Percentiles rank a stretch among this genome's conserved stretches.
These are phyloP conservation scores for Murraya paniculata DNA, from an alignment of 345 rosid species.

Conservation along the genomic window DNA sequence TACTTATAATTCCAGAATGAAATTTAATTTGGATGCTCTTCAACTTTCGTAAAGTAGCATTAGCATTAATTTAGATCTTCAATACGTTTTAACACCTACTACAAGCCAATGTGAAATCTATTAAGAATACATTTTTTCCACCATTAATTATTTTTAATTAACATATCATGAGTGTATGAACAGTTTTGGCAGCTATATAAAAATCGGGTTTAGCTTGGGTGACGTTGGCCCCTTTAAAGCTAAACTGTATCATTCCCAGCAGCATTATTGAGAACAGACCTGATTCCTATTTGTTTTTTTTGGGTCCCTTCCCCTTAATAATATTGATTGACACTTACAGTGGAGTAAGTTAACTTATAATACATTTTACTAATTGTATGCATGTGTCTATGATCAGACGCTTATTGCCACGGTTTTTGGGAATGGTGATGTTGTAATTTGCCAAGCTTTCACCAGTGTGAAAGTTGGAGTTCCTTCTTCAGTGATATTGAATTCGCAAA, in stretches of 20 bases:
- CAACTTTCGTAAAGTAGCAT: not conserved
- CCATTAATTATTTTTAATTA: not conserved
- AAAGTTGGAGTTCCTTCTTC: slow-evolving; percentile 74
- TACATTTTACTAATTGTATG: slow-evolving; percentile 8
- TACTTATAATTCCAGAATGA: not conserved
- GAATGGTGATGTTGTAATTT: slow-evolving; percentile 50
- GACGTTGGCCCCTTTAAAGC: not conserved
- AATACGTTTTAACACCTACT: not conserved
- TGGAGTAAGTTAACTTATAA: slow-evolving; percentile 1
- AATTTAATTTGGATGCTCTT: not conserved
- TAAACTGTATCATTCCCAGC: not conserved
- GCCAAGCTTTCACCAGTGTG: slow-evolving; percentile 59
- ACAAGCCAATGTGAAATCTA: not conserved
- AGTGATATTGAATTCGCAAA: slow-evolving; percentile 62
- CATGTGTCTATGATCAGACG: slow-evolving; percentile 46
- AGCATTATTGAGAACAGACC: not conserved
- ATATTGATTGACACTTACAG: not conserved
- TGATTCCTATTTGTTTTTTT: not conserved
- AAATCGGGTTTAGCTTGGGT: not conserved
- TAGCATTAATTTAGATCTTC: not conserved
- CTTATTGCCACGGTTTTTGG: slow-evolving; percentile 64
- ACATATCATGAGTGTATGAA: not conserved
- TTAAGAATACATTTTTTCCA: not conserved
- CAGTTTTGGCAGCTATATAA: not conserved
- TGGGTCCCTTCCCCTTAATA: not conserved